Percentiles rank a stretch among this genome's conserved stretches.
These are phyloP conservation scores for Candida multigemmis DNA, from an alignment of 805 yeast genomes.

Conservation along the genomic window DNA sequence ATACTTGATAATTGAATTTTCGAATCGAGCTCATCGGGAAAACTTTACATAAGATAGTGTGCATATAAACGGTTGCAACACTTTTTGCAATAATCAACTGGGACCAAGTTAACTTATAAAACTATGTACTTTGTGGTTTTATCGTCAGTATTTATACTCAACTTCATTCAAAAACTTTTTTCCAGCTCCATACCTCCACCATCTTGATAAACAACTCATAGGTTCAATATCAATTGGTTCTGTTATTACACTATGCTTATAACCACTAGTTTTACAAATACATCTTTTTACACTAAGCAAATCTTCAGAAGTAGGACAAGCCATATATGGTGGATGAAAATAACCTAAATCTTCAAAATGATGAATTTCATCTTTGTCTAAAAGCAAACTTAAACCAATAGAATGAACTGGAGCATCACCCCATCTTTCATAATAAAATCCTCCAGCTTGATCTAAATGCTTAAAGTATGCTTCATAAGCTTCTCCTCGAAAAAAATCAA, in stretches of 20 bases:
- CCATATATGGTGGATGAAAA: slow-evolving; percentile 32
- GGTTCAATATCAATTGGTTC: slow-evolving; percentile 34
- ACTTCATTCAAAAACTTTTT: slow-evolving; percentile 44
- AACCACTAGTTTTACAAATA: slow-evolving; percentile 16
- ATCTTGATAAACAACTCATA: slow-evolving; percentile 58
- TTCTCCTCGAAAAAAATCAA: slow-evolving; percentile 39
- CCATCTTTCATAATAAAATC: slow-evolving; percentile 54
- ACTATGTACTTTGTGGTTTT: background rate
- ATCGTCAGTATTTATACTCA: slow-evolving; percentile 7
- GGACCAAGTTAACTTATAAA: slow-evolving; percentile 1
- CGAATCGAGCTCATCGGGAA: too few species aligned
- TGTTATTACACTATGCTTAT: slow-evolving; percentile 7
- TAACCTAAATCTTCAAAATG: slow-evolving; percentile 39
- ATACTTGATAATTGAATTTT: slow-evolving; percentile 1
- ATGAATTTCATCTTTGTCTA: slow-evolving; percentile 28
- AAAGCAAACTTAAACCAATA: slow-evolving; percentile 23
- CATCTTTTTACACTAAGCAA: slow-evolving; percentile 26
- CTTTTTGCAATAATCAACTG: background rate
- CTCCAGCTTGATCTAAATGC: slow-evolving; percentile 37
- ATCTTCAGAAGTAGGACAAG: slow-evolving; percentile 30
- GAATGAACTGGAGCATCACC: slow-evolving; percentile 46
- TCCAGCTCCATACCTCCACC: slow-evolving; percentile 71
- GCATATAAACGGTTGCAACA: background rate
- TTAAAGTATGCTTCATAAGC: slow-evolving; percentile 38
- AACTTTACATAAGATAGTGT: too few species aligned